A percentile compares a stretch with the other conserved stretches of the same genome.
Conservation (phyloP, 192 early-diverging fungal species). For the Linnemannia zychae region DNA sequence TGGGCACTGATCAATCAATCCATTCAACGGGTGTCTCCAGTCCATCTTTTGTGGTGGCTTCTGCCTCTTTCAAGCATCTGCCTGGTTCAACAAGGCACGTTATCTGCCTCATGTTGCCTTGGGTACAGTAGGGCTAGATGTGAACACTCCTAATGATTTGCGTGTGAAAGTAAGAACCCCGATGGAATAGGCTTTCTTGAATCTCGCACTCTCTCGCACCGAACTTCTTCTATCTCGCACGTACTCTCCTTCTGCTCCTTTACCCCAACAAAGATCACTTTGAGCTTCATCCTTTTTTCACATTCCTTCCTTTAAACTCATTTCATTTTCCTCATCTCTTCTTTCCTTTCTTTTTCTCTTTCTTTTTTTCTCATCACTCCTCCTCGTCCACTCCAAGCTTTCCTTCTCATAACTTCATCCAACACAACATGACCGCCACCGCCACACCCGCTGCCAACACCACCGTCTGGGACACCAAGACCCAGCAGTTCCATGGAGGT, state of each 20-base stretch:
- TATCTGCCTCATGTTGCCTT: no score
- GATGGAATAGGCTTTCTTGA: neutral
- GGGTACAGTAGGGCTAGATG: no score
- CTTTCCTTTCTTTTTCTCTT: neutral
- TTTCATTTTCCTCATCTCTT: neutral
- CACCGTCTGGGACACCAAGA: conserved; percentile 87
- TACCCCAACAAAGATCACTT: conserved; percentile 1
- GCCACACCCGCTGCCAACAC: conserved; percentile 26
- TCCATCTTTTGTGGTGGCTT: neutral
- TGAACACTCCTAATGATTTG: no score
- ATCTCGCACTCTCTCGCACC: neutral
- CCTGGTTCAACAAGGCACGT: no score
- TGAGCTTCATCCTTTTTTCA: neutral
- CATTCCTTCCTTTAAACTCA: neutral
- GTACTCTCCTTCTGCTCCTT: neutral
- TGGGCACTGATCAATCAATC: neutral
- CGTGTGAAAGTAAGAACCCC: no score
- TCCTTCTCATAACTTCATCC: neutral
- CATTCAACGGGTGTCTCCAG: neutral
- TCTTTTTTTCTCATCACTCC: neutral
- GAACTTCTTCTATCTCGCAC: neutral
- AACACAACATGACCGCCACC: conserved; percentile 27
- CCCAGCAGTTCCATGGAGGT: conserved; percentile 91
- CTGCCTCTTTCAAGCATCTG: neutral
- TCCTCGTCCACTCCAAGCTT: neutral